phyloP scores from a whole-genome alignment of 2,329 filamentous ascomycete species.

The Hirsutella thompsonii region DNA sequence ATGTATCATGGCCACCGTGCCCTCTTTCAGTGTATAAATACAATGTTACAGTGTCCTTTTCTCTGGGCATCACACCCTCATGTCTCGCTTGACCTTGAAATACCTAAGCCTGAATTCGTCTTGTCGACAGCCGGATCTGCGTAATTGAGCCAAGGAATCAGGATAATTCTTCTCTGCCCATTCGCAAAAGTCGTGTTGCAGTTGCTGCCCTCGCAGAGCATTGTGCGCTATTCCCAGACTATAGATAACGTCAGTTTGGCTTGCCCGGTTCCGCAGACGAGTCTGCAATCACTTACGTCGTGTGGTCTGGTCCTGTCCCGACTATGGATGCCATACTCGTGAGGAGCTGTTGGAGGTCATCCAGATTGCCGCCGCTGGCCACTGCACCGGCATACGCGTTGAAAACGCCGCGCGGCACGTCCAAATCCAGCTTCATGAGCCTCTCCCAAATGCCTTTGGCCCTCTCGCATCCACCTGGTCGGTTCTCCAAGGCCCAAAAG shows the following conservation, averaged over 20 bases:
- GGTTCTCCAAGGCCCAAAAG: conserved; percentile 63
- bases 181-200: conserved; percentile 56
- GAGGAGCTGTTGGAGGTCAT: conserved; percentile 54
- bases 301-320: conserved; percentile 52
- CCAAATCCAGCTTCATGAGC: conserved; percentile 63
- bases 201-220: conserved; percentile 48
- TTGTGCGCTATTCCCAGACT: conserved; percentile 70
- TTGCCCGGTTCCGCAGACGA: not conserved
- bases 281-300: conserved; percentile 46
- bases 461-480: conserved; percentile 41
- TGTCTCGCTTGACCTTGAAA: conserved; percentile 35
- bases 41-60: conserved; percentile 13
- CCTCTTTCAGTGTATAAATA: conserved; percentile 15
- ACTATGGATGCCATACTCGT: conserved; percentile 53
- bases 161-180: conserved; percentile 64
- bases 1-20: conserved; percentile 23
- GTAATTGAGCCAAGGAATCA: conserved; percentile 54
- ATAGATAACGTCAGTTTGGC: not conserved
- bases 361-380: conserved; percentile 57
- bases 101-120: conserved; percentile 30
- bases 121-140: conserved; percentile 34
- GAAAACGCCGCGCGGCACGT: conserved; percentile 61
- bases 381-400: conserved; percentile 66
- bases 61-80: conserved; percentile 32
- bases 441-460: conserved; percentile 59